Conservation (phyloP, 2,329 filamentous ascomycete genomes). For the Sporothrix variecibatus region DNA sequence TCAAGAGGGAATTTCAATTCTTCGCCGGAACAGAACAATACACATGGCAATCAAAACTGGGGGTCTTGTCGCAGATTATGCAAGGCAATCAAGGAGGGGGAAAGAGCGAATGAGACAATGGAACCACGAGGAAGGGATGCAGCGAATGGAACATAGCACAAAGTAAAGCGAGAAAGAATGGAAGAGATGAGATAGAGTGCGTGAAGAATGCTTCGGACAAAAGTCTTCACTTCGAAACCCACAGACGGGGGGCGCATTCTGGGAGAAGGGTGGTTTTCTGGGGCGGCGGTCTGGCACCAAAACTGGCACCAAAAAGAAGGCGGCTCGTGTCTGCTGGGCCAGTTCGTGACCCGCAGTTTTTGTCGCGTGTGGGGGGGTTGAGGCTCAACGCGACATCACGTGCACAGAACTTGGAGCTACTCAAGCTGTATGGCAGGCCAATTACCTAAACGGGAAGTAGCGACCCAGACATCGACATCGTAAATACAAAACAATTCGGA, state of each 20-base stretch:
- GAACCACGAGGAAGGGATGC: neutral
- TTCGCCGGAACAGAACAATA: neutral
- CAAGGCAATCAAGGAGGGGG: neutral
- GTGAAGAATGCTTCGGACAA: neutral
- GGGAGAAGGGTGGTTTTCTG: neutral
- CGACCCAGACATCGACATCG: neutral
- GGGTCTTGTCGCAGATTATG: slow-evolving; percentile 19
- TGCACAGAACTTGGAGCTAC: neutral
- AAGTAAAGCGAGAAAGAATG: neutral
- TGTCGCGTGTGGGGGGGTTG: slow-evolving; percentile 20
- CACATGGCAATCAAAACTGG: slow-evolving; percentile 21
- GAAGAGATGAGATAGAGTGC: neutral
- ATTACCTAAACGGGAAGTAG: slow-evolving; percentile 19
- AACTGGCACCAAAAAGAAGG: neutral
- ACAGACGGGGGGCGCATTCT: neutral
- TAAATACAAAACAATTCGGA: neutral
- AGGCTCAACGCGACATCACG: slow-evolving; percentile 26
- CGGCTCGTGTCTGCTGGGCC: neutral
- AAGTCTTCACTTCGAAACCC: neutral
- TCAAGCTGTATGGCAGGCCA: no score
- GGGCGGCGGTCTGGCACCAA: neutral
- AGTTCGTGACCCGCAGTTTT: neutral
- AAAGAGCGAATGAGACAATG: slow-evolving; percentile 5
- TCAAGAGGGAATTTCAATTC: neutral
- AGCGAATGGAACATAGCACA: neutral